phyloP scores from a whole-genome alignment of 305 asterid species.

The Fraxinus platypoda region DNA sequence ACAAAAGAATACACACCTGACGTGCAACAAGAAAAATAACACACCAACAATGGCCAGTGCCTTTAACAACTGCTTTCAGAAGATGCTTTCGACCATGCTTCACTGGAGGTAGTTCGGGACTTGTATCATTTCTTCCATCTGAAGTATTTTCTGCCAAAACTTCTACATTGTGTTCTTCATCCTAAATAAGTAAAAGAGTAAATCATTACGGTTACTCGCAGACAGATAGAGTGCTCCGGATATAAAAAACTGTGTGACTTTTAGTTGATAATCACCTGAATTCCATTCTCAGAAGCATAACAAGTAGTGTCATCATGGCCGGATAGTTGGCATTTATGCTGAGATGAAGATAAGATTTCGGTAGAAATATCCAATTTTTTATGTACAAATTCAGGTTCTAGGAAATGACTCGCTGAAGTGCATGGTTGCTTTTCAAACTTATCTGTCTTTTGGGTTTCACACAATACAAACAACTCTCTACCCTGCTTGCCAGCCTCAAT shows the following conservation, averaged over 20 bases:
- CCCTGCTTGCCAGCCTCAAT: slow-evolving; percentile 27
- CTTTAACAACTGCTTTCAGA: slow-evolving; percentile 58
- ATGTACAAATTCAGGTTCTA: slow-evolving; percentile 29
- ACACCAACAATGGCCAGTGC: slow-evolving; percentile 76
- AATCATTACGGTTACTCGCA: neutral
- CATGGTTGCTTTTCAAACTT: slow-evolving; percentile 15
- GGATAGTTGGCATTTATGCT: neutral
- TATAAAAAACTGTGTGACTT: slow-evolving; percentile 9
- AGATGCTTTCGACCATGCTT: slow-evolving; percentile 38
- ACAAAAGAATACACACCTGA: slow-evolving; percentile 45
- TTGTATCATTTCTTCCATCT: slow-evolving; percentile 23
- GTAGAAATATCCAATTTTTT: slow-evolving; percentile 13
- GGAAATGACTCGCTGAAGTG: slow-evolving; percentile 21
- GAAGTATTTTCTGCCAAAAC: slow-evolving; percentile 19
- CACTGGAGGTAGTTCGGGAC: slow-evolving; percentile 15
- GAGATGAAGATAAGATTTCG: slow-evolving; percentile 4
- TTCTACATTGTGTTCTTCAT: slow-evolving; percentile 7
- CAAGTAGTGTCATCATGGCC: slow-evolving; percentile 15
- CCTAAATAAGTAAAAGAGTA: slow-evolving; percentile 37
- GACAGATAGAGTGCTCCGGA: neutral
- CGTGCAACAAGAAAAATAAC: slow-evolving; percentile 53
- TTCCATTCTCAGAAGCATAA: slow-evolving; percentile 21
- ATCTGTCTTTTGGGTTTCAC: slow-evolving; percentile 24
- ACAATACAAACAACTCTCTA: slow-evolving; percentile 15
- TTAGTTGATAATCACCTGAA: slow-evolving; percentile 34